These are phyloP conservation scores for Microascus cirrosus DNA, from an alignment of 2,329 filamentous ascomycete species.

Conservation along the genomic window DNA sequence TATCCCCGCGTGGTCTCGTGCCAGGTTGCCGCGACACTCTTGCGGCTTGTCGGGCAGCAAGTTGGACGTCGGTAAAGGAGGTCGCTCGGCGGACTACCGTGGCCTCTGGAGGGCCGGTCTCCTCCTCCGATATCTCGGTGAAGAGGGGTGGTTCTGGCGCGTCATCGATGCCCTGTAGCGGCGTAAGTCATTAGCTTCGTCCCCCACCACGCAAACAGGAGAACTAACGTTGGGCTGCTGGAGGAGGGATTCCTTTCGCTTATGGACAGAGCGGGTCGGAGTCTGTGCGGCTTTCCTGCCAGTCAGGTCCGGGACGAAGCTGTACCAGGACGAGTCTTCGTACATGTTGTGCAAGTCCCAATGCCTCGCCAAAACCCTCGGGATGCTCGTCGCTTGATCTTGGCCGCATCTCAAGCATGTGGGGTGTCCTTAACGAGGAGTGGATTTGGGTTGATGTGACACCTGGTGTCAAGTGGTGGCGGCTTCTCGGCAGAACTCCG, in stretches of 20 bases:
- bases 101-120: conserved; percentile 53
- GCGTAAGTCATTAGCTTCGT: neutral
- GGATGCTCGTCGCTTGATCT: neutral
- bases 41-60: neutral
- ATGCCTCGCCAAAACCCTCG: neutral
- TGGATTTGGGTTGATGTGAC: neutral
- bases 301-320: conserved; percentile 54
- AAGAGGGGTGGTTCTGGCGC: conserved; percentile 1
- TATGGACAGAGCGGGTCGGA: conserved; percentile 36
- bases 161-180: neutral
- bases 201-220: neutral
- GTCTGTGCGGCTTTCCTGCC: conserved; percentile 33
- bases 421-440: neutral
- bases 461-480: neutral
- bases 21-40: neutral
- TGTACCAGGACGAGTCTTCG: conserved; percentile 71
- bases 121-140: conserved; percentile 23
- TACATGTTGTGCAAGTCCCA: conserved; percentile 45
- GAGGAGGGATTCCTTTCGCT: conserved; percentile 58
- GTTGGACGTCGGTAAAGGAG: conserved; percentile 28
- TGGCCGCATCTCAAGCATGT: neutral
- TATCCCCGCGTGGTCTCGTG: neutral
- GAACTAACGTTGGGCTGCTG: conserved; percentile 49
- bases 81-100: conserved; percentile 55
- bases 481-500: neutral